Evolutionary conservation across 2,329 filamentous ascomycete genomes (phyloP).

Genomic region (Claviceps pazoutovae): DNA sequence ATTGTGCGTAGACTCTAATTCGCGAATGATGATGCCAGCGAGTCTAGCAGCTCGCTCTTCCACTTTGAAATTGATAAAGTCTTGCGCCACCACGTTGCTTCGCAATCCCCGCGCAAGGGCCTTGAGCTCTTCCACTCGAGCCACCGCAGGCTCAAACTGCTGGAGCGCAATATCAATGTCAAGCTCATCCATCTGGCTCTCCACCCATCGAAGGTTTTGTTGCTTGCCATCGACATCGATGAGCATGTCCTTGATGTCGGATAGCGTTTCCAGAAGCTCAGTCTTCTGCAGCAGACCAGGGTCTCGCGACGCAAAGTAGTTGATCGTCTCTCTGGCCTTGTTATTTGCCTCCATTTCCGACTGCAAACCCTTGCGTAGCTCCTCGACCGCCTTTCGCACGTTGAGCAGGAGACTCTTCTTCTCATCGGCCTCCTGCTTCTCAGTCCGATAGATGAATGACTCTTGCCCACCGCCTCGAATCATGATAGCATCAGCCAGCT

Average conservation of each 20-base stretch:
- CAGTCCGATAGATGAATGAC: slow-evolving; percentile 87
- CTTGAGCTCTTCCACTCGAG: slow-evolving; percentile 72
- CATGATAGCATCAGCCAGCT: slow-evolving; percentile 76
- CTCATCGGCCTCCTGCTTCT: slow-evolving; percentile 63
- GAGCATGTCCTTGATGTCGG: slow-evolving; percentile 71
- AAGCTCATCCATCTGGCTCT: slow-evolving; percentile 85
- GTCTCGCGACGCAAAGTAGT: slow-evolving; percentile 71
- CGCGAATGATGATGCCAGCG: slow-evolving; percentile 60
- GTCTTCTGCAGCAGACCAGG: slow-evolving; percentile 64
- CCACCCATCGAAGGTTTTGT: slow-evolving; percentile 90
- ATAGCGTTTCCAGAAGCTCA: slow-evolving; percentile 64
- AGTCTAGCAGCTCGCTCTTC: slow-evolving; percentile 71
- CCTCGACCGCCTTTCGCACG: slow-evolving; percentile 84
- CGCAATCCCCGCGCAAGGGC: slow-evolving; percentile 66
- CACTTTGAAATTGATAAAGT: slow-evolving; percentile 83
- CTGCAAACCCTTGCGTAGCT: slow-evolving; percentile 71
- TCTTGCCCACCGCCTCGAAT: slow-evolving; percentile 74
- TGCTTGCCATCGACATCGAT: slow-evolving; percentile 96
- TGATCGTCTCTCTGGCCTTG: slow-evolving; percentile 71
- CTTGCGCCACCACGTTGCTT: slow-evolving; percentile 74
- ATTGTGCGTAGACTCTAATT: slow-evolving; percentile 64
- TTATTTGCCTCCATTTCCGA: slow-evolving; percentile 80
- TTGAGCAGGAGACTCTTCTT: slow-evolving; percentile 74
- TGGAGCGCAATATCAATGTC: slow-evolving; percentile 94
- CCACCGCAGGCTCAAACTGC: slow-evolving; percentile 71